phyloP scores from a whole-genome alignment of 345 rosid species.

The Heritiera fomes region DNA sequence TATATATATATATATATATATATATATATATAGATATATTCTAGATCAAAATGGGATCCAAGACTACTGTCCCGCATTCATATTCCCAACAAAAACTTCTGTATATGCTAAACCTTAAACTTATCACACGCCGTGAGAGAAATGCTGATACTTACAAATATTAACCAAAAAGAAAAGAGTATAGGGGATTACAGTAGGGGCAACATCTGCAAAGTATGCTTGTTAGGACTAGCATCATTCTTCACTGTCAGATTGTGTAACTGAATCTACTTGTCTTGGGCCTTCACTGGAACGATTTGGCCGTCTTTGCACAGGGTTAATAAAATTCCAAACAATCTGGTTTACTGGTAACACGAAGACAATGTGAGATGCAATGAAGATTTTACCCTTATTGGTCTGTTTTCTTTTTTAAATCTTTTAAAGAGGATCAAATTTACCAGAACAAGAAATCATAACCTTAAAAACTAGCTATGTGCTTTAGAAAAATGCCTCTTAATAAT shows the following conservation, averaged over 20 bases:
- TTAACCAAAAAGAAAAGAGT: not conserved
- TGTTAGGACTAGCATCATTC: conserved; percentile 9
- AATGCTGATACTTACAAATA: not conserved
- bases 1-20: too few relatives aligned
- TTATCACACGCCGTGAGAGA: too few relatives aligned
- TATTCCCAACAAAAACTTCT: not conserved
- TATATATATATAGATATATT: too few relatives aligned
- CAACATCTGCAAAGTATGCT: not conserved
- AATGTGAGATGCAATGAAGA: conserved; percentile 1
- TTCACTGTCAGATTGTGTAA: conserved; percentile 9
- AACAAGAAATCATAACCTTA: not conserved
- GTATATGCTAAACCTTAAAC: not conserved
- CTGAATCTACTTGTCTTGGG: conserved; percentile 9
- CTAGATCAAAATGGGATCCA: not conserved
- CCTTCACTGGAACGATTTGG: conserved; percentile 11
- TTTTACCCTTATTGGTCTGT: not conserved
- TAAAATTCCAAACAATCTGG: conserved; percentile 9
- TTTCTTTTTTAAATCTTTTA: not conserved
- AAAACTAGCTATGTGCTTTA: not conserved
- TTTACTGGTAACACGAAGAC: conserved; percentile 24
- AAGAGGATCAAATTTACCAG: not conserved
- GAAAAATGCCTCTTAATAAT: not conserved
- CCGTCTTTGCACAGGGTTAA: conserved; percentile 13
- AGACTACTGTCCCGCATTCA: not conserved
- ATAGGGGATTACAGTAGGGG: not conserved